phyloP scores from a whole-genome alignment of 306 rosid species.

The Arachis stenosperma region DNA sequence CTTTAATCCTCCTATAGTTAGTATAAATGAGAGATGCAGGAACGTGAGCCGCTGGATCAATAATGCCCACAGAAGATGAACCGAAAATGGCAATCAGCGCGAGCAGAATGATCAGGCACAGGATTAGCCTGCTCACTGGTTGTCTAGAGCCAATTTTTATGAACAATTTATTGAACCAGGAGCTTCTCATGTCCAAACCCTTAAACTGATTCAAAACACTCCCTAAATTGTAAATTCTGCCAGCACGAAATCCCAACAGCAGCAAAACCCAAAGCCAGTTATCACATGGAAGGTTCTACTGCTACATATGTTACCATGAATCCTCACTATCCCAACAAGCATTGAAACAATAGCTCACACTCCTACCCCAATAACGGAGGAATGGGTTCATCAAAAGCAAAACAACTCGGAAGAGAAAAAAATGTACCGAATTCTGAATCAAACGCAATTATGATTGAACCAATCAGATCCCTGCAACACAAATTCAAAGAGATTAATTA shows the following conservation, averaged over 20 bases:
- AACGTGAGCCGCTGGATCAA: slow-evolving; percentile 50
- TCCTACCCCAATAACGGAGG: slow-evolving; percentile 45
- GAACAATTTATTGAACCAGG: slow-evolving; percentile 73
- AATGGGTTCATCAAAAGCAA: slow-evolving; percentile 16
- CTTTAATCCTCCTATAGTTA: slow-evolving; percentile 80
- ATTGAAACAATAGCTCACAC: slow-evolving; percentile 53
- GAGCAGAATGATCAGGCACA: slow-evolving; percentile 67
- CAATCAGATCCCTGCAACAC: slow-evolving; percentile 55
- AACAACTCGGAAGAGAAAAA: background rate
- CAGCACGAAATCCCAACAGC: slow-evolving; percentile 53
- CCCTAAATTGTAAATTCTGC: slow-evolving; percentile 43
- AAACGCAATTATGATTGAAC: slow-evolving; percentile 36
- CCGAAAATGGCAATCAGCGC: slow-evolving; percentile 67
- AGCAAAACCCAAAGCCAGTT: slow-evolving; percentile 52
- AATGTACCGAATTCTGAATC: slow-evolving; percentile 21
- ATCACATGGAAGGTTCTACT: slow-evolving; percentile 46
- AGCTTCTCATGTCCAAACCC: slow-evolving; percentile 80
- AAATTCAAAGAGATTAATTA: slow-evolving; percentile 45
- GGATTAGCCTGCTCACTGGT: slow-evolving; percentile 66
- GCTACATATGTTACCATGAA: slow-evolving; percentile 40
- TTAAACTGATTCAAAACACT: slow-evolving; percentile 42
- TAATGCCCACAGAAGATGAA: slow-evolving; percentile 58
- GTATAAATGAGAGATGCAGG: slow-evolving; percentile 60
- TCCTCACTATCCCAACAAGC: slow-evolving; percentile 43
- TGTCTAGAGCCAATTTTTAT: slow-evolving; percentile 64